Evolutionary conservation across 2,329 filamentous ascomycete genomes (phyloP), one percentile per base, ranked within the genome.

Genomic region (Trichoderma sp.): DNA sequence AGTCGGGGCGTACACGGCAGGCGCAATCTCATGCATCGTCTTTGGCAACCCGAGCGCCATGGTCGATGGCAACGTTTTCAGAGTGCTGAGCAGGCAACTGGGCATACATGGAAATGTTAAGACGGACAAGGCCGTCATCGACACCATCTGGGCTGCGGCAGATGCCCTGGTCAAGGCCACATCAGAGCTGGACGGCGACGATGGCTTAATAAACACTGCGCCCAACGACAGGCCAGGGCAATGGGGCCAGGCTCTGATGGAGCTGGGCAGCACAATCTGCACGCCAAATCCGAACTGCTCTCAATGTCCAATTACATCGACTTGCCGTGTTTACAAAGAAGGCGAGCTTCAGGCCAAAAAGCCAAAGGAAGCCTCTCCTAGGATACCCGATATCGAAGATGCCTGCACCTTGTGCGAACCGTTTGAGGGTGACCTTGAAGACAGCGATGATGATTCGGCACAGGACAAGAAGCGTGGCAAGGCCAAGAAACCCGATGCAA

Each of bases 191-290:
- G 84, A 84, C 65, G 73, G 72, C 1, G 71, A 73, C 0, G 72
- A 71, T 0, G 72, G 70, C 0, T 71, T 0, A 68, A 43, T 5
- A 2, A 74, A 77, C 6, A 74, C 74, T 0, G 72, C 77, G 26
- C 71, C 75, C 16, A 88, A 83, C 66, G 82, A 86, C 64, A 76
- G 84, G 26, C 87, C 88, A 0, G 87, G 87, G 0, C 77, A 83
- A 70, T 90, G 87, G 88, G 88, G 88, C 0, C 88, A 90, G 74
- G 88, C 86, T 0, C 77, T 90, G 30, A 90, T 90, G 88, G 88
- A 90, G 73, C 80, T 90, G 4, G 88, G 88, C 3, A 89, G 87
- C 71, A 90, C 88, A 0, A 75, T 90, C 2, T 90, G 88, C 72
- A 83, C 83, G 7, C 87, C 88, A 0, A 85, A 85, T 71, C 88